Evolutionary conservation across 768 basidiomycete genomes (phyloP), one percentile per base, ranked within the genome.

Genomic region (Rhizopogon salebrosus): DNA sequence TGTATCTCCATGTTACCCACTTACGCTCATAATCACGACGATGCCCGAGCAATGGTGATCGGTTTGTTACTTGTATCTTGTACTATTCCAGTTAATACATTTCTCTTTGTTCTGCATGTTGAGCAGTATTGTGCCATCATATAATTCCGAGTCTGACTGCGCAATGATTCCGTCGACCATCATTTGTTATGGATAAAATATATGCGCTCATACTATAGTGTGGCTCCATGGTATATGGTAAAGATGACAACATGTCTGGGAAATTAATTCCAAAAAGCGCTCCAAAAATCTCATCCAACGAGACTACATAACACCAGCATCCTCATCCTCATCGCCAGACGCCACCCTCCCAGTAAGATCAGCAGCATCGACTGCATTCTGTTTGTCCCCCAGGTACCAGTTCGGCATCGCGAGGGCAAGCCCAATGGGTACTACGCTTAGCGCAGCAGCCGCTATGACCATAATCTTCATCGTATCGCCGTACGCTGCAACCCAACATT

Each of bases 341-440:
- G 20, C 34, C 20, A 23, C 6, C 34, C 56, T 60, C 31, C 64
- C 59, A 1, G 59, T 57, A n/a, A 65, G 37, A 52, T 66, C 59
- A 23, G 52, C 54, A 6, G 49, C 43, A 26, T 89, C 85, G 14
- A 85, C 77, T 0, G 86, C 84, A 63, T 89, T 90, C 67, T 90
- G 88, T 38, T 70, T 71, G 59, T 87, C 80, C 14, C 83, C 82
- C 48, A 92, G 80, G 54, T 80, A 75, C 75, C 81, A 84, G 60
- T 88, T 72, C 13, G 80, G 80, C 72, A 87, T 83, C 50, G 80
- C 68, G 58, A 87, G 67, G 2, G 85, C 67, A 53, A 83, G 71
- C 27, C 80, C 29, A 50, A 88, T 68, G 7, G 87, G 86, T 0
- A 87, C 60, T 45, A 86, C 68, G 54, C 79, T 76, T 49, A 83